Percentiles rank a stretch among this genome's conserved stretches.
phyloP scores from a whole-genome alignment of 2,329 filamentous ascomycete species.

The Apiospora aurea region DNA sequence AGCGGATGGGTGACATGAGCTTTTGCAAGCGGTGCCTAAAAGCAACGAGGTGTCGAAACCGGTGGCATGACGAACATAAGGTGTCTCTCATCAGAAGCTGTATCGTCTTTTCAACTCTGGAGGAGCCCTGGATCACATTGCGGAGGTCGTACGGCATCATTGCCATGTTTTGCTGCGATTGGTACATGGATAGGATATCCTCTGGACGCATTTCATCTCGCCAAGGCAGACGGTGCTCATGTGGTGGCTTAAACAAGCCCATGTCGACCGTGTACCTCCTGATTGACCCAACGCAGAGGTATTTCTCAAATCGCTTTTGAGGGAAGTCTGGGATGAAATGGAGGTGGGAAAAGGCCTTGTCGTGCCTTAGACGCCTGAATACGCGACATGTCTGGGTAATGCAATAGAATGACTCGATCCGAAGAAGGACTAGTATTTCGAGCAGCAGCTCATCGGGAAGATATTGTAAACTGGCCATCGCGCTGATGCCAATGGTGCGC shows the following conservation, averaged over 20 bases:
- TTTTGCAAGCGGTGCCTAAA: background rate
- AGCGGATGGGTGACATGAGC: background rate
- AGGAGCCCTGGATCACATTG: background rate
- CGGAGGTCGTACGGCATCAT: conserved; percentile 1
- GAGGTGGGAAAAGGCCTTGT: background rate
- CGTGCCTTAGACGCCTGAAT: background rate
- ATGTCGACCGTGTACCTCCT: background rate
- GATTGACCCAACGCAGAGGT: background rate
- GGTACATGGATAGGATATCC: background rate
- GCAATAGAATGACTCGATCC: background rate
- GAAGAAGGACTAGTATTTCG: background rate
- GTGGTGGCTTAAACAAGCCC: background rate
- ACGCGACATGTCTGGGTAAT: background rate
- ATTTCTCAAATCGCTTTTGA: accelerated
- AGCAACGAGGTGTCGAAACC: background rate
- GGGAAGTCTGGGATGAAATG: background rate
- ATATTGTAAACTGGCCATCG: background rate
- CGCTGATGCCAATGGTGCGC: background rate
- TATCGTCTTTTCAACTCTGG: background rate
- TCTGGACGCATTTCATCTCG: background rate
- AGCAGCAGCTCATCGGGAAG: background rate
- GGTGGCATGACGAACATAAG: background rate
- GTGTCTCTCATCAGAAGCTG: background rate
- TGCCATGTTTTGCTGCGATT: background rate
- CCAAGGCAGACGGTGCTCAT: background rate